phyloP scores from a whole-genome alignment of 2,329 filamentous ascomycete genomes.

The Tympanopsis confertula region DNA sequence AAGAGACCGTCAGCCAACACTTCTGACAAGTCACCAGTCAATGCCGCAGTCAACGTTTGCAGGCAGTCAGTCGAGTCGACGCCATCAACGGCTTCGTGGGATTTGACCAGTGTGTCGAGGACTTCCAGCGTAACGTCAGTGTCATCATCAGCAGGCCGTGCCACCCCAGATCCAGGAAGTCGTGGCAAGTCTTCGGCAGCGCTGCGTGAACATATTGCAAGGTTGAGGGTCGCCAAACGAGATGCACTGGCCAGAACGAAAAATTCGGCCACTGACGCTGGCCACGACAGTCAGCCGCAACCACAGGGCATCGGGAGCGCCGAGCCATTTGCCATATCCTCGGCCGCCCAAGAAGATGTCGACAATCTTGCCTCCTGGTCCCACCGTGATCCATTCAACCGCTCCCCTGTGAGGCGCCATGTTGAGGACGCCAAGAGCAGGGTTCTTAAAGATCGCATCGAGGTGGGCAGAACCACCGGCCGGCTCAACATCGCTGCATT shows the following conservation, averaged over 20 bases:
- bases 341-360: neutral
- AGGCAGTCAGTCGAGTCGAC: neutral
- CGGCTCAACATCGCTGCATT: constrained; percentile 81
- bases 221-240: constrained; percentile 73
- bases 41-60: neutral
- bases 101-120: neutral
- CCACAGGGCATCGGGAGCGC: constrained; percentile 33
- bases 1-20: neutral
- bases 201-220: constrained; percentile 81
- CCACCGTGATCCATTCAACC: constrained; percentile 59
- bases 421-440: constrained; percentile 49
- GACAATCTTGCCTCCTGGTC: constrained; percentile 45
- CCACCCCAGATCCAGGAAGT: constrained; percentile 23
- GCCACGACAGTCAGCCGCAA: constrained; percentile 4
- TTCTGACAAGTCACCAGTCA: neutral
- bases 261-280: constrained; percentile 4
- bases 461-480: constrained; percentile 63
- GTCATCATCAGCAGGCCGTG: constrained; percentile 3
- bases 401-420: constrained; percentile 22
- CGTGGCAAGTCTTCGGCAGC: constrained; percentile 63
- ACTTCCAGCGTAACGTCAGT: neutral
- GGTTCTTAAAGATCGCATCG: constrained; percentile 62
- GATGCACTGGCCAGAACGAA: constrained; percentile 23
- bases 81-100: neutral
- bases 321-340: constrained; percentile 5